Base-by-base conservation (phyloP, 192 early-diverging fungal species). In the Coemansia sp. region DNA sequence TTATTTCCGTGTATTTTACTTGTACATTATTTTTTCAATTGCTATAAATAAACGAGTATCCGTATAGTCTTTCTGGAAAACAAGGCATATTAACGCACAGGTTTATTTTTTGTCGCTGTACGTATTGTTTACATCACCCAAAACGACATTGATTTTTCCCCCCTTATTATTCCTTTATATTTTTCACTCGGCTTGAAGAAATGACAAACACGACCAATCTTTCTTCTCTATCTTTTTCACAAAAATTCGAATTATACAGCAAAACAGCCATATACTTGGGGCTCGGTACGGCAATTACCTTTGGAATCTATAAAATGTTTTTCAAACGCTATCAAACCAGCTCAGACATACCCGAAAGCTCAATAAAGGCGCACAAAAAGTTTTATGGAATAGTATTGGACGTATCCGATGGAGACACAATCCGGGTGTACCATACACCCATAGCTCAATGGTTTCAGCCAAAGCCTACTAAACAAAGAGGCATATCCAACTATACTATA, bases 371-470 rank as follows among this genome's bases (percentile, higher is more conserved):
- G 34, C 59, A 60, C 28, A 28, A 33, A 29, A 50, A 47, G 44
- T 43, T 75, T n/a, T 57, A 55, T 32, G 72, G 72, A 9, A 60
- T 52, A 14, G 61, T 75, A 1, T 30, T 75, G 34, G 67, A 75
- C 29, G 72, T 68, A 4, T 55, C 65, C 9, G 72, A 75, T 46
- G 72, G 72, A 34, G 72, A 75, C 54, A 64, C 64, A 0, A 44
- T 67, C 24, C 55, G 72, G 3, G 34, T 75, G 7, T 69, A 75
- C 61, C 72, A 75, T 13, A 69, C 67, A 1, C 72, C 72, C 9
- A 27, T 60, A 15, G 14, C 42, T 5, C 32, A 50, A 22, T 76
- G 72, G 72, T 61, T 69, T 14, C 28, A 39, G 14, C 24, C 32
- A 7, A 20, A 27, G 7, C 67, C 72, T 4, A 55, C 55, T 44